Conservation (phyloP, 1,284 basidiomycete genomes). For the Leccinum subatratum region DNA sequence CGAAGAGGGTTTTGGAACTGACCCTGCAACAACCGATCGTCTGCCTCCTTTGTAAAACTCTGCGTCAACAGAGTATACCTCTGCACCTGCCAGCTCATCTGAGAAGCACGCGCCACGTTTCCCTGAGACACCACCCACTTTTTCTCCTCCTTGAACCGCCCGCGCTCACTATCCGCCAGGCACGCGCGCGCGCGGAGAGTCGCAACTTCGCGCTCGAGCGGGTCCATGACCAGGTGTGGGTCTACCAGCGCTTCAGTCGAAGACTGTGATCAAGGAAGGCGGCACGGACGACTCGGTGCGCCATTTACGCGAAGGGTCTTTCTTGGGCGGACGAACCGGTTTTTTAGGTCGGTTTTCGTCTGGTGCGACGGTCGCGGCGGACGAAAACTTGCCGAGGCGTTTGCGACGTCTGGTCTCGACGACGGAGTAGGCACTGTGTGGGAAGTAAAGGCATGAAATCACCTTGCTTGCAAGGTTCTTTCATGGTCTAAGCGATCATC, state of each 20-base stretch:
- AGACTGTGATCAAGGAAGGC: slow-evolving; percentile 42
- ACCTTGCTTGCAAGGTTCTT: too few species aligned
- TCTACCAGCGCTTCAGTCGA: slow-evolving; percentile 60
- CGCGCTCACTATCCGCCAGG: slow-evolving; percentile 72
- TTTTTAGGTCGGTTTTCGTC: slow-evolving; percentile 20
- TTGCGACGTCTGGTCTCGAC: slow-evolving; percentile 27
- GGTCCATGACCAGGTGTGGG: slow-evolving; percentile 54
- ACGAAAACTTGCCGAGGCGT: slow-evolving; percentile 33
- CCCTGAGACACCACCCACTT: slow-evolving; percentile 78
- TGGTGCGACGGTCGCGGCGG: slow-evolving; percentile 8
- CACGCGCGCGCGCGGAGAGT: slow-evolving; percentile 68
- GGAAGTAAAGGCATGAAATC: too few species aligned
- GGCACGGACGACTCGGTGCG: slow-evolving; percentile 24
- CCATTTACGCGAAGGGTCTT: slow-evolving; percentile 32
- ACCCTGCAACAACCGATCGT: slow-evolving; percentile 69
- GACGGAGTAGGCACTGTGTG: slow-evolving; percentile 9
- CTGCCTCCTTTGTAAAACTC: slow-evolving; percentile 73
- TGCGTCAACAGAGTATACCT: slow-evolving; percentile 73
- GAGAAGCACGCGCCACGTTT: slow-evolving; percentile 63
- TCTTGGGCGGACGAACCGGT: slow-evolving; percentile 29
- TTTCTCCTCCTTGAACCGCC: slow-evolving; percentile 74
- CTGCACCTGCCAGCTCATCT: slow-evolving; percentile 78
- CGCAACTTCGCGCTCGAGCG: slow-evolving; percentile 65
- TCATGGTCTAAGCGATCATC: slow-evolving; percentile 2
- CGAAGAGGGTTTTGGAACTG: slow-evolving; percentile 7